Evolutionary conservation across 306 rosid genomes (phyloP).

Genomic region (Dryas alaskensis): DNA sequence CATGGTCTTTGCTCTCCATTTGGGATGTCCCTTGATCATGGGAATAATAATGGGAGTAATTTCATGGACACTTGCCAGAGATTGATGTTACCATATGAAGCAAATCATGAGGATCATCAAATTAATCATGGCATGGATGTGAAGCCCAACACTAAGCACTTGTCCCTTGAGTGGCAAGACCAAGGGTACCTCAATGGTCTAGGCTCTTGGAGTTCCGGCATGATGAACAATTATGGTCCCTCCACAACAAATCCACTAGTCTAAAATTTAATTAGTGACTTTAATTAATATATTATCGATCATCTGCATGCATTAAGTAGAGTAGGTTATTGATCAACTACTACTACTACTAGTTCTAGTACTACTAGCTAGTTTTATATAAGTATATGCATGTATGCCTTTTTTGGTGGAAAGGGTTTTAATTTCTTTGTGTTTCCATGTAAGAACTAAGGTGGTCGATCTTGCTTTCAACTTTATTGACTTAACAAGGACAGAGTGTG

Average conservation of each 20-base stretch:
- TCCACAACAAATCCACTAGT: constrained; percentile 65
- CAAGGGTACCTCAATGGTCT: constrained; percentile 64
- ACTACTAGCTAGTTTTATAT: not conserved
- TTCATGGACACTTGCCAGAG: constrained; percentile 73
- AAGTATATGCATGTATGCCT: constrained; percentile 12
- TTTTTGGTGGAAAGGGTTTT: constrained; percentile 12
- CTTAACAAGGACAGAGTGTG: constrained; percentile 52
- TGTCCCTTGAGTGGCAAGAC: constrained; percentile 95
- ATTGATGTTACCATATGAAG: constrained; percentile 67
- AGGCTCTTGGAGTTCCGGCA: constrained; percentile 69
- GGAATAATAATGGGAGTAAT: constrained; percentile 32
- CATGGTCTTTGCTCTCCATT: constrained; percentile 51
- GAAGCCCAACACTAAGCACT: constrained; percentile 73
- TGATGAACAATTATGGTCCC: constrained; percentile 71
- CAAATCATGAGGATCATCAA: constrained; percentile 28
- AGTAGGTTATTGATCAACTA: not conserved
- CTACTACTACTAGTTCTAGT: not conserved
- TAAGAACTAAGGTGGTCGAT: constrained; percentile 7
- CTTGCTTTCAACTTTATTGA: constrained; percentile 29
- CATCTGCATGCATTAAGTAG: constrained; percentile 19
- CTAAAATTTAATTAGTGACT: constrained; percentile 33
- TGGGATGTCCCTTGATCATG: constrained; percentile 53
- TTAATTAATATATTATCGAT: constrained; percentile 2
- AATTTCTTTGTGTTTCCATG: constrained; percentile 13
- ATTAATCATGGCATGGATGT: constrained; percentile 50